Evolutionary conservation across 768 basidiomycete genomes (phyloP), one percentile per base, ranked within the genome.

Genomic region (Termitomyces sp.): DNA sequence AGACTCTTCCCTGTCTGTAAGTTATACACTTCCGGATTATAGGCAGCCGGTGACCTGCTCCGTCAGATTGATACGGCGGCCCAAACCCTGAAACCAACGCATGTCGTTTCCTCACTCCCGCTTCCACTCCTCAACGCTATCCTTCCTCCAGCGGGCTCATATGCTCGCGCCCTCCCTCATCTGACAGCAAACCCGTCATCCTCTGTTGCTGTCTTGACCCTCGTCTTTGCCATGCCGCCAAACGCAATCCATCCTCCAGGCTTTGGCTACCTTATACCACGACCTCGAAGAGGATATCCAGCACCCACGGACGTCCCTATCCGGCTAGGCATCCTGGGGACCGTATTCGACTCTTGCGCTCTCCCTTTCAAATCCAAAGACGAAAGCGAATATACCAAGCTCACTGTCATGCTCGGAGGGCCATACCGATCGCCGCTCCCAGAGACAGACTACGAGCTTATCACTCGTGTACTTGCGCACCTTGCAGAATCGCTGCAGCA

Each of bases 191-290:
- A 92, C 67, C 81, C 87, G 0, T 76, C 79, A 39, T 87, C 94
- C 24, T 87, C 88, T 10, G 93, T 98, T 57, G 85, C 82, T n/a
- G 92, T 97, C 37, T 74, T 94, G 63, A 96, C 92, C 74, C 76
- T 98, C 66, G 81, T 98, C 61, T 98, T 96, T 75, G 75, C 84
- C 45, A 67, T 69, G 31, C 68, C 80, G 31, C 69, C 74, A 24
- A 66, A 72, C 56, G 57, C 68, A 24, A 78, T 95, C 50, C 88
- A 93, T 64, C 93, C 94, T 0, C 78, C 79, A 2, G 96, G 96
- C 4, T 99, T 98, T 68, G 96, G 96, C 9, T 98, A 94, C 74
- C 87, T 99, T 66, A 81, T 97, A 53, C 94, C 95, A 0, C 89
- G 94, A 16, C 85, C 89, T 0, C 72, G 71, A 33, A 69, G 69